Percentiles rank a stretch among this genome's conserved stretches.
Conservation (phyloP, 1,284 basidiomycete genomes). For the Cystobasidiaceae sp. region DNA sequence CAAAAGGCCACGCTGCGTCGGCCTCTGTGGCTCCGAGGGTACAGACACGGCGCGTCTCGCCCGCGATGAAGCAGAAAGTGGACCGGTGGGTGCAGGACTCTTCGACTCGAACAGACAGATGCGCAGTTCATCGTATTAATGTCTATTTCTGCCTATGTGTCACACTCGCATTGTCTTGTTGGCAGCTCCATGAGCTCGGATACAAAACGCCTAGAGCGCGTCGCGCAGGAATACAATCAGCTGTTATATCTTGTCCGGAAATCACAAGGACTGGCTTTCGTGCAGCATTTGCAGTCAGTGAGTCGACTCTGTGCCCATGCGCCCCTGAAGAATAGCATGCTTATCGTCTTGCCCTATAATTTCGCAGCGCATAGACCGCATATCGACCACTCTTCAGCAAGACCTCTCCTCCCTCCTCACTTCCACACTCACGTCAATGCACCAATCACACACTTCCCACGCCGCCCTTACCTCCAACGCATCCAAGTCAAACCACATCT, state of each 20-base stretch:
- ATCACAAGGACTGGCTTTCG: conserved; percentile 67
- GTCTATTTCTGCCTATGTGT: no score
- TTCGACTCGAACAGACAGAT: no score
- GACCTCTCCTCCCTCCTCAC: conserved; percentile 77
- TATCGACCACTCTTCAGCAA: conserved; percentile 70
- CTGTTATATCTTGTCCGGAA: conserved; percentile 84
- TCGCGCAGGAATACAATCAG: conserved; percentile 84
- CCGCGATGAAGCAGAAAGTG: background rate
- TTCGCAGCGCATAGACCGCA: conserved; percentile 66
- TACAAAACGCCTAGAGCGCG: conserved; percentile 73
- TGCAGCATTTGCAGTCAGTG: conserved; percentile 78
- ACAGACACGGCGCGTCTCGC: background rate
- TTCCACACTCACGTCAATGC: conserved; percentile 47
- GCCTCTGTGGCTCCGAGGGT: background rate
- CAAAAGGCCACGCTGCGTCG: no score
- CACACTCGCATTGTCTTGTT: no score
- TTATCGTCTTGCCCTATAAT: background rate
- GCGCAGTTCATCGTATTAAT: no score
- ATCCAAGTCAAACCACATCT: background rate
- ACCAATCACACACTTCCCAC: background rate
- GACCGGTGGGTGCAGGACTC: conserved; percentile 1
- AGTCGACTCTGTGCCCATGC: conserved; percentile 49
- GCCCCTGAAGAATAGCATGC: background rate
- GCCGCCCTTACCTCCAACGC: background rate
- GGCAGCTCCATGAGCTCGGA: conserved; percentile 36